A percentile compares a stretch with the other conserved stretches of the same genome.
These are phyloP conservation scores for Thraustochytrium sp. DNA, from an alignment of 352 stramenopile genomes.

Conservation along the genomic window DNA sequence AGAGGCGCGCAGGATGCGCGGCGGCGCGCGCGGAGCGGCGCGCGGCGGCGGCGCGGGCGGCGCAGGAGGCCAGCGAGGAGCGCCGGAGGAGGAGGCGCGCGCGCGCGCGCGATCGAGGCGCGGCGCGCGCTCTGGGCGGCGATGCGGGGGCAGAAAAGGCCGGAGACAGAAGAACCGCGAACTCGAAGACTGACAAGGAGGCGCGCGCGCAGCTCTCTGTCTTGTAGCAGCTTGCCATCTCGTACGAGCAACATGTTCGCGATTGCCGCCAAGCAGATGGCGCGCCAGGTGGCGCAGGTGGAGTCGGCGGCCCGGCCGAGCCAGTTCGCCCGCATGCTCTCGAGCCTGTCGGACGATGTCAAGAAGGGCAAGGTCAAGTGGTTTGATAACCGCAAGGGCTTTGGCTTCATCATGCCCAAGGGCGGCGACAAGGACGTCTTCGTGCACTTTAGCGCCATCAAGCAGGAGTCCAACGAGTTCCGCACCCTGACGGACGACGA, in stretches of 20 bases:
- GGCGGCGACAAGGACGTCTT: slow-evolving; percentile 27
- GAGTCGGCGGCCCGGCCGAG: neutral
- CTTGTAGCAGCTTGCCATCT: no score
- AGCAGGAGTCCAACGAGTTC: slow-evolving; percentile 5
- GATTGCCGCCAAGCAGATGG: neutral
- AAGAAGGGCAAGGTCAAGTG: slow-evolving; percentile 60
- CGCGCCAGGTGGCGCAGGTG: neutral
- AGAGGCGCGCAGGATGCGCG: no score
- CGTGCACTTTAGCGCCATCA: neutral
- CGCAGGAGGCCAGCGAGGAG: no score
- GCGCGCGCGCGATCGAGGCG: no score
- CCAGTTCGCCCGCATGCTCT: neutral
- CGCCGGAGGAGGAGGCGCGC: no score
- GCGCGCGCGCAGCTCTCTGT: no score
- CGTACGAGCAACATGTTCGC: neutral
- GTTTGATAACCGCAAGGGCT: slow-evolving; percentile 67
- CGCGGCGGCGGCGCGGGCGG: no score
- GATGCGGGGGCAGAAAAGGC: no score
- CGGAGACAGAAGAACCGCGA: no score
- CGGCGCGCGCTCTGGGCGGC: no score
- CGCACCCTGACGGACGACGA: neutral
- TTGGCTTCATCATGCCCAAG: slow-evolving; percentile 62
- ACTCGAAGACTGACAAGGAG: neutral
- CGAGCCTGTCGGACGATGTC: neutral
- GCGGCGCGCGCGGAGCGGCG: no score